Percentiles rank a stretch among this genome's conserved stretches.
phyloP scores from a whole-genome alignment of 2,329 filamentous ascomycete genomes.

The Ceratocystis smalleyi region DNA sequence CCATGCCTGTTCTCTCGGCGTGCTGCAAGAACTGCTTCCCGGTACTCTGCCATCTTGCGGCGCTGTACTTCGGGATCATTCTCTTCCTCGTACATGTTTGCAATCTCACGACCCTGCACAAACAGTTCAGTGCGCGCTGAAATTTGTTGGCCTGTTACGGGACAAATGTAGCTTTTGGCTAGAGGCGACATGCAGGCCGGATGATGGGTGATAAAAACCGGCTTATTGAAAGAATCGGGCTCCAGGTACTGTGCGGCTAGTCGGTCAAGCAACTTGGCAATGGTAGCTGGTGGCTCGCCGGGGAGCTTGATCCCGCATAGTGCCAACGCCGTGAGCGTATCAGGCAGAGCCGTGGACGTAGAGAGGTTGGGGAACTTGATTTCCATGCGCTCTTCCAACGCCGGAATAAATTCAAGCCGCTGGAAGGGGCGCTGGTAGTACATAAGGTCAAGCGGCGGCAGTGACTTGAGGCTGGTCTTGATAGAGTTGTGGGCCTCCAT shows the following conservation, averaged over 20 bases:
- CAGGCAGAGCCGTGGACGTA: constrained; percentile 37
- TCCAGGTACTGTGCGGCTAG: constrained; percentile 67
- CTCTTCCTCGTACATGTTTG: constrained; percentile 97
- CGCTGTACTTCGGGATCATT: constrained; percentile 81
- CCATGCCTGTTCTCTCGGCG: constrained; percentile 22
- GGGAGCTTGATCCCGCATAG: constrained; percentile 51
- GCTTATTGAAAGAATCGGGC: constrained; percentile 47
- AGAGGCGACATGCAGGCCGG: constrained; percentile 84
- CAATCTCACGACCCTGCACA: constrained; percentile 62
- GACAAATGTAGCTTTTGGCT: constrained; percentile 68
- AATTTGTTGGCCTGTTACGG: constrained; percentile 51
- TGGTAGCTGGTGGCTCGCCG: constrained; percentile 43
- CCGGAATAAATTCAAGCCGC: constrained; percentile 67
- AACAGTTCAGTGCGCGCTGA: constrained; percentile 78
- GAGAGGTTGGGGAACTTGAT: constrained; percentile 50
- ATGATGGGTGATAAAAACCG: constrained; percentile 79
- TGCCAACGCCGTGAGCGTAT: constrained; percentile 37
- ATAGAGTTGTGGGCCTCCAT: constrained; percentile 34
- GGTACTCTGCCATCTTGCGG: constrained; percentile 55
- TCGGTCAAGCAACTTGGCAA: constrained; percentile 61
- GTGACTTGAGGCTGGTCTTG: constrained; percentile 29
- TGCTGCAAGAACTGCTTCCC: constrained; percentile 20
- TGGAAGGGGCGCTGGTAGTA: constrained; percentile 41
- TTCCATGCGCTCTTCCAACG: constrained; percentile 53
- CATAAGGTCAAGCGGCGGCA: constrained; percentile 34